Evolutionary conservation across 805 yeast genomes (phyloP).

Genomic region (Jamesozyma hellenica): DNA sequence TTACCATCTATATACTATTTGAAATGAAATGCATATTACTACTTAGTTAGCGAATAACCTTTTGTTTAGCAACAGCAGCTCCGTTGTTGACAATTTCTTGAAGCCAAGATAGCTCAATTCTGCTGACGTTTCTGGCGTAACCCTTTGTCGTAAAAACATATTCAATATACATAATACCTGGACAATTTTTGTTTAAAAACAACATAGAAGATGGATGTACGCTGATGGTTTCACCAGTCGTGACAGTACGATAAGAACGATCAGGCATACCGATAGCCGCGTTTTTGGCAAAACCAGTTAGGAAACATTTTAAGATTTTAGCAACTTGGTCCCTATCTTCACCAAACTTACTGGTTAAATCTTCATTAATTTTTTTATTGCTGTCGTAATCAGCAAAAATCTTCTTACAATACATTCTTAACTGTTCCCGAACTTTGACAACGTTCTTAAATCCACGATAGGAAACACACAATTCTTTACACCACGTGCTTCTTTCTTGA

Average conservation of each 20-base stretch:
- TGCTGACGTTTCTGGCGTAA: conserved; percentile 82
- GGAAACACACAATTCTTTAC: conserved; percentile 66
- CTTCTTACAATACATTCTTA: conserved; percentile 27
- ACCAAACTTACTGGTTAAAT: conserved; percentile 8
- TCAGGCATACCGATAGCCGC: conserved; percentile 94
- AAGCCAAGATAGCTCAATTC: conserved; percentile 74
- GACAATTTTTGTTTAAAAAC: conserved; percentile 63
- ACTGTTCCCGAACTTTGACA: conserved; percentile 61
- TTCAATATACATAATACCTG: conserved; percentile 89
- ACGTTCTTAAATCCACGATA: conserved; percentile 75
- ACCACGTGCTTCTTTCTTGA: conserved; percentile 69
- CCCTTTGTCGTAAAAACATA: conserved; percentile 89
- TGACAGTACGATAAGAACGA: conserved; percentile 77
- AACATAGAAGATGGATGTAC: conserved; percentile 85
- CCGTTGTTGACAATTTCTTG: conserved; percentile 50
- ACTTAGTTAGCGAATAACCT: neutral
- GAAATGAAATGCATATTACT: neutral
- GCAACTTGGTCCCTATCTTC: conserved; percentile 30
- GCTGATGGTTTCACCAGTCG: conserved; percentile 74
- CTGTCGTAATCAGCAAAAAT: conserved; percentile 6
- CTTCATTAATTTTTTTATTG: conserved; percentile 4
- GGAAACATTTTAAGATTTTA: conserved; percentile 61
- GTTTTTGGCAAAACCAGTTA: conserved; percentile 75
- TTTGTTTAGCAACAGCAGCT: conserved; percentile 12
- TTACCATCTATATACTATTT: neutral